These are phyloP conservation scores for Yamadazyma triangularis DNA, from an alignment of 1,139 yeast species.

Conservation along the genomic window DNA sequence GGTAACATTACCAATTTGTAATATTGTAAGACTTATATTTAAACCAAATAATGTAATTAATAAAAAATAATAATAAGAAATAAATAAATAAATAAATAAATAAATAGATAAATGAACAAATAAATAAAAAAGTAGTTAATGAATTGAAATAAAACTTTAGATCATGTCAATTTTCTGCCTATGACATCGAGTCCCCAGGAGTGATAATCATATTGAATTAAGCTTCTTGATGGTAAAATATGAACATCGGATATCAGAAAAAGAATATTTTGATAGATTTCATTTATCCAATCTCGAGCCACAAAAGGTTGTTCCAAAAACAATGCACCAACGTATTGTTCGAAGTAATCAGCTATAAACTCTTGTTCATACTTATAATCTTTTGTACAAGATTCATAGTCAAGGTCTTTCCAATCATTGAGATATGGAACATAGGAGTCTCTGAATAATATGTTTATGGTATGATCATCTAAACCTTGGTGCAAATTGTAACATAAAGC, in stretches of 20 bases:
- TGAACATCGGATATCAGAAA: constrained; percentile 21
- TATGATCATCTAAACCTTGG: constrained; percentile 29
- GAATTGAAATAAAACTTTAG: not conserved
- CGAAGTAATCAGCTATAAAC: constrained; percentile 42
- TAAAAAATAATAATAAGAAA: not conserved
- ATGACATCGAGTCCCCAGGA: constrained; percentile 26
- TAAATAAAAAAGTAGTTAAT: not conserved
- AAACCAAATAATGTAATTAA: not conserved
- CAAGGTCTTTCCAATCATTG: constrained; percentile 16
- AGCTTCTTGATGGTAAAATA: constrained; percentile 8
- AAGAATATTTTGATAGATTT: constrained; percentile 29
- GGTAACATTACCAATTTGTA: not conserved
- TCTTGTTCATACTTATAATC: constrained; percentile 34
- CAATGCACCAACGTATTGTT: constrained; percentile 42
- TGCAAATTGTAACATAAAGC: constrained; percentile 36
- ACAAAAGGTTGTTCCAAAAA: constrained; percentile 35
- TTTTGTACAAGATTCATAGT: constrained; percentile 15
- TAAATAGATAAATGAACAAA: too few relatives aligned
- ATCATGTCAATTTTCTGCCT: constrained; percentile 15
- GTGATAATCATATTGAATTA: constrained; percentile 17
- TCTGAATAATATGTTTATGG: constrained; percentile 15
- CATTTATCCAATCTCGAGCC: constrained; percentile 32
- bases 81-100: not conserved
- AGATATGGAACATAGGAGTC: constrained; percentile 21
- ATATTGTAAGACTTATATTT: not conserved